Evolutionary conservation across 2,329 filamentous ascomycete species (phyloP).

Genomic region (Cladobotryum protrusum): DNA sequence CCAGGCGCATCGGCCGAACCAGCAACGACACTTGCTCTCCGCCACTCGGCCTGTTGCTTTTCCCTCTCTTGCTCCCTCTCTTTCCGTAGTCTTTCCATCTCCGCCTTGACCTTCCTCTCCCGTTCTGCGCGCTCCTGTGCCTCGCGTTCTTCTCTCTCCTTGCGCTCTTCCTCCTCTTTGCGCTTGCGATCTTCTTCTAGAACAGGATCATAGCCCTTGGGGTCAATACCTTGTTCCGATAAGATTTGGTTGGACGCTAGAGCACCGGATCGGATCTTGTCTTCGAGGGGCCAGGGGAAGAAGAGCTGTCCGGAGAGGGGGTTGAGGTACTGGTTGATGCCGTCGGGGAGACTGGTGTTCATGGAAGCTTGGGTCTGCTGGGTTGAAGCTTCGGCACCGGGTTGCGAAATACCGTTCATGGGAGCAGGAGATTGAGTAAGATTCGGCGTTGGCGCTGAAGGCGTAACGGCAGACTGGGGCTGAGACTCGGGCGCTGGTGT

Average conservation of each 20-base stretch:
- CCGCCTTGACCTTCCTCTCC: constrained; percentile 35
- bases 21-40: constrained; percentile 31
- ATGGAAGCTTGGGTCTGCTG: constrained; percentile 28
- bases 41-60: constrained; percentile 37
- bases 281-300: constrained; percentile 69
- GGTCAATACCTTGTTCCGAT: constrained; percentile 55
- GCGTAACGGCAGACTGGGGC: constrained; percentile 24
- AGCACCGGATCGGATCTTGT: constrained; percentile 62
- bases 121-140: constrained; percentile 40
- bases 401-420: constrained; percentile 26
- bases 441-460: constrained; percentile 26
- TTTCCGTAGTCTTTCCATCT: constrained; percentile 32
- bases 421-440: constrained; percentile 29
- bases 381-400: constrained; percentile 22
- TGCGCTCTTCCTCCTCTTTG: constrained; percentile 45
- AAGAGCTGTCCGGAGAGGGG: constrained; percentile 55
- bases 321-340: constrained; percentile 46
- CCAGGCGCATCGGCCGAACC: constrained; percentile 18
- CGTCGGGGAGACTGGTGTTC: constrained; percentile 41
- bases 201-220: constrained; percentile 52
- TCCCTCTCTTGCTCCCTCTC: constrained; percentile 40
- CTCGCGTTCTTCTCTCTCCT: constrained; percentile 41
- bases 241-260: constrained; percentile 59
- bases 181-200: constrained; percentile 46
- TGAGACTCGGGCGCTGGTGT: constrained; percentile 27